A percentile compares a stretch with the other conserved stretches of the same genome.
Conservation (phyloP, 1,284 basidiomycete genomes). For the Ceratobasidium sp. region DNA sequence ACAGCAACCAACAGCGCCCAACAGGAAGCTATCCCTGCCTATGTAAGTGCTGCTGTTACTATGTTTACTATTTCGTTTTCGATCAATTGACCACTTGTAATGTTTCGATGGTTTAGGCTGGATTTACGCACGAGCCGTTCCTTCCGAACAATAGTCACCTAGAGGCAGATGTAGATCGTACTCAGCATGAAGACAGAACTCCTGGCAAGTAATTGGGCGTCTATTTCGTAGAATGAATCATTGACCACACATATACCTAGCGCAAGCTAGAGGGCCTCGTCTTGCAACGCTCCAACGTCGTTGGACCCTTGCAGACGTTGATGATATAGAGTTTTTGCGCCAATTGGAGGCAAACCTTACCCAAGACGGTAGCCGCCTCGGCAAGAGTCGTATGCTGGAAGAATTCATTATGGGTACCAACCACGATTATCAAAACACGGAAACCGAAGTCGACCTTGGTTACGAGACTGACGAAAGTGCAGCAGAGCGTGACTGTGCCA, state of each 20-base stretch:
- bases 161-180: neutral
- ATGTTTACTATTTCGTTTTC: neutral
- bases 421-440: conserved; percentile 46
- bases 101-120: neutral
- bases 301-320: conserved; percentile 60
- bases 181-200: neutral
- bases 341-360: conserved; percentile 55
- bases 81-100: neutral
- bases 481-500: conserved; percentile 64
- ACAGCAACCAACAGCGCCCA: neutral
- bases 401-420: conserved; percentile 49
- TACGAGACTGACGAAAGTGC: conserved; percentile 50
- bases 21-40: too few relatives aligned
- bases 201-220: neutral
- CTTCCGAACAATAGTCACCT: neutral
- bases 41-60: too few relatives aligned
- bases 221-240: neutral
- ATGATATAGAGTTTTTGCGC: conserved; percentile 59
- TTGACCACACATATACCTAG: neutral
- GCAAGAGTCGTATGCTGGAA: conserved; percentile 53
- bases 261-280: conserved; percentile 25
- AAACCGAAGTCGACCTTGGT: conserved; percentile 50
- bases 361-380: conserved; percentile 50
- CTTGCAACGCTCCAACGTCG: conserved; percentile 50
- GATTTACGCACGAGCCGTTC: conserved; percentile 13